Percentiles rank a stretch among this genome's conserved stretches.
phyloP scores from a whole-genome alignment of 805 yeast genomes.

The Blastobotrys americana region DNA sequence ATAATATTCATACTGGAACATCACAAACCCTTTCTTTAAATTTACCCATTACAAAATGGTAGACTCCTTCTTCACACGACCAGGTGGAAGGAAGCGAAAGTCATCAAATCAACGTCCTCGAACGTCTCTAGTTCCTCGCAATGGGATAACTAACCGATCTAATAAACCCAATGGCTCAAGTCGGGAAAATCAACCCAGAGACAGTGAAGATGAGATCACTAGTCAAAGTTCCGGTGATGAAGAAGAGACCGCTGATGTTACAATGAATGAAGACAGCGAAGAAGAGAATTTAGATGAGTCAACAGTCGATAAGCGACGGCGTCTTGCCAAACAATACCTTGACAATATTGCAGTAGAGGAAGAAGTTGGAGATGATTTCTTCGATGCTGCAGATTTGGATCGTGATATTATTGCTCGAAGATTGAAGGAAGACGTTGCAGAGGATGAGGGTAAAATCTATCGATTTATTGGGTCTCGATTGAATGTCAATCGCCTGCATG shows the following conservation, averaged over 20 bases:
- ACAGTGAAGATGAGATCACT: slow-evolving; percentile 22
- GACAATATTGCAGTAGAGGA: slow-evolving; percentile 64
- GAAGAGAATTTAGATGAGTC: slow-evolving; percentile 41
- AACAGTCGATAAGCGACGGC: slow-evolving; percentile 88
- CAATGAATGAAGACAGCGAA: slow-evolving; percentile 16
- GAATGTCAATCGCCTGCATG: slow-evolving; percentile 27
- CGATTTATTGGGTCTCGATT: slow-evolving; percentile 53
- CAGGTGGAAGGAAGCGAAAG: slow-evolving; percentile 23
- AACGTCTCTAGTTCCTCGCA: slow-evolving; percentile 1
- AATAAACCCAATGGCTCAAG: slow-evolving; percentile 1
- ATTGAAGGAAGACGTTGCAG: slow-evolving; percentile 82
- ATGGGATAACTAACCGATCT: slow-evolving; percentile 5
- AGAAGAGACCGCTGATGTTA: slow-evolving; percentile 15
- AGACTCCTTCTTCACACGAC: slow-evolving; percentile 27
- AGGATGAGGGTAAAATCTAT: slow-evolving; percentile 76
- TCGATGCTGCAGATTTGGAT: slow-evolving; percentile 88
- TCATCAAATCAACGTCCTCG: background rate
- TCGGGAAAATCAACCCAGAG: slow-evolving; percentile 1
- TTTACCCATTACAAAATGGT: slow-evolving; percentile 16
- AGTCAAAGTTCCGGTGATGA: slow-evolving; percentile 17
- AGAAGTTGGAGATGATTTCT: slow-evolving; percentile 34
- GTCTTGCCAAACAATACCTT: slow-evolving; percentile 88
- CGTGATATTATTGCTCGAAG: slow-evolving; percentile 76
- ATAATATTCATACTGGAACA: background rate
- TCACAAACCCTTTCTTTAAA: background rate